These are phyloP conservation scores for Penicillium bovifimosum DNA, from an alignment of 495 filamentous ascomycete species.

Conservation along the genomic window DNA sequence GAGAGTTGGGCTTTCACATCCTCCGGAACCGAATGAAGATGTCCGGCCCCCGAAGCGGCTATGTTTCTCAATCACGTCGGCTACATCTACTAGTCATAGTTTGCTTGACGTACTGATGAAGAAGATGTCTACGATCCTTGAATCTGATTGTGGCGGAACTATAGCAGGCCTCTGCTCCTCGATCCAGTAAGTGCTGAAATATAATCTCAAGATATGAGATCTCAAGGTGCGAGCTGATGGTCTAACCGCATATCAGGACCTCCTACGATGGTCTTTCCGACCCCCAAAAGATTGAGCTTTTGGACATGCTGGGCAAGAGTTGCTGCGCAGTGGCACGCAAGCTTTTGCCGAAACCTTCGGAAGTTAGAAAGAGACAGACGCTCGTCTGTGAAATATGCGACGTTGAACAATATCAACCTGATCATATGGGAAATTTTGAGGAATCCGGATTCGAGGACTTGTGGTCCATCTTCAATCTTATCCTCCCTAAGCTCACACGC, in stretches of 20 bases:
- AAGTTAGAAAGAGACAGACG: slow-evolving; percentile 16
- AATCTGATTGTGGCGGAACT: slow-evolving; percentile 8
- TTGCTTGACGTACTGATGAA: slow-evolving; percentile 18
- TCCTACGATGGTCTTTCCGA: slow-evolving; percentile 25
- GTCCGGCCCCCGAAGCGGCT: slow-evolving; percentile 25
- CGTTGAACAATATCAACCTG: slow-evolving; percentile 15
- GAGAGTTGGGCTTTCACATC: background rate
- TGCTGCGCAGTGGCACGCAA: slow-evolving; percentile 40
- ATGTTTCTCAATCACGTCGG: slow-evolving; percentile 13
- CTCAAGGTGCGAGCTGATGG: slow-evolving; percentile 4
- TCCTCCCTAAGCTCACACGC: slow-evolving; percentile 55
- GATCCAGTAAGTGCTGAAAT: slow-evolving; percentile 27
- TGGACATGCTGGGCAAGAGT: slow-evolving; percentile 36
- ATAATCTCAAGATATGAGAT: too few species aligned
- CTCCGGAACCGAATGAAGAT: slow-evolving; percentile 8
- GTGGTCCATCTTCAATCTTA: slow-evolving; percentile 47
- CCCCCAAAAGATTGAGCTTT: slow-evolving; percentile 26
- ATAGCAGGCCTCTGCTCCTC: slow-evolving; percentile 23
- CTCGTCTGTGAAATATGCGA: slow-evolving; percentile 37
- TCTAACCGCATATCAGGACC: slow-evolving; percentile 11
- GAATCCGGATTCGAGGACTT: slow-evolving; percentile 37
- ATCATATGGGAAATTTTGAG: slow-evolving; percentile 17
- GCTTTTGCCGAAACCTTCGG: slow-evolving; percentile 11
- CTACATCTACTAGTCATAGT: background rate
- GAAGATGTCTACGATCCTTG: slow-evolving; percentile 17